phyloP scores from a whole-genome alignment of 2,329 filamentous ascomycete species.

The Aspergillus nomiae region DNA sequence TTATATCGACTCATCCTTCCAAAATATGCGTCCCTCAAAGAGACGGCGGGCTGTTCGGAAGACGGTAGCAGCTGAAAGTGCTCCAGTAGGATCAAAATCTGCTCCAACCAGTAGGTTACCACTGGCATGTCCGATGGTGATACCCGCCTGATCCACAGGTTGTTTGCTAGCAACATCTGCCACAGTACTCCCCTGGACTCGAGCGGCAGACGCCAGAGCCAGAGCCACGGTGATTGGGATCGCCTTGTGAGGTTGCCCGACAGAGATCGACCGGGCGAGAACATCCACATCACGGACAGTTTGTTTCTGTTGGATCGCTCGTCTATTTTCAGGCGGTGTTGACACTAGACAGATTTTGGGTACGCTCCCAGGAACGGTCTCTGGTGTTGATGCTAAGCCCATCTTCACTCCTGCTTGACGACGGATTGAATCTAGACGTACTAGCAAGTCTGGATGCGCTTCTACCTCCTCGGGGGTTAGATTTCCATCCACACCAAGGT shows the following conservation, averaged over 20 bases:
- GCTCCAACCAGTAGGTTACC: conserved; percentile 49
- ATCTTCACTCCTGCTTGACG: conserved; percentile 60
- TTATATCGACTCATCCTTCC: too few relatives aligned
- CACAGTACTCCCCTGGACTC: conserved; percentile 45
- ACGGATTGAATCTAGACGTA: conserved; percentile 59
- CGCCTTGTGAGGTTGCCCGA: conserved; percentile 54
- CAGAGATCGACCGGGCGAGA: too few relatives aligned
- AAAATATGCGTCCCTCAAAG: too few relatives aligned
- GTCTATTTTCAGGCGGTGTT: conserved; percentile 14
- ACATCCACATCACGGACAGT: too few relatives aligned
- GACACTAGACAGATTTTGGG: conserved; percentile 66
- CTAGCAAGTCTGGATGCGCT: conserved; percentile 45
- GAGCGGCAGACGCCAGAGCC: conserved; percentile 52
- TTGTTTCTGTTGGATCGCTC: conserved; percentile 18
- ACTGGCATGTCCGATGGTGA: conserved; percentile 50
- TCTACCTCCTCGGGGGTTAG: conserved; percentile 40
- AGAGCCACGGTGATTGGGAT: conserved; percentile 59
- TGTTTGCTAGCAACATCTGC: conserved; percentile 32
- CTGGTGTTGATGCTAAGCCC: conserved; percentile 55
- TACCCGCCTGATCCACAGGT: conserved; percentile 37
- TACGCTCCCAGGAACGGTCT: conserved; percentile 54
- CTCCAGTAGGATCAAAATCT: conserved; percentile 38
- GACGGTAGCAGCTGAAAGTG: background rate
- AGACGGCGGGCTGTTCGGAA: too few relatives aligned
- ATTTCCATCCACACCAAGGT: conserved; percentile 45